phyloP scores from a whole-genome alignment of 139 green algal species.

The Nannochloris sp. region DNA sequence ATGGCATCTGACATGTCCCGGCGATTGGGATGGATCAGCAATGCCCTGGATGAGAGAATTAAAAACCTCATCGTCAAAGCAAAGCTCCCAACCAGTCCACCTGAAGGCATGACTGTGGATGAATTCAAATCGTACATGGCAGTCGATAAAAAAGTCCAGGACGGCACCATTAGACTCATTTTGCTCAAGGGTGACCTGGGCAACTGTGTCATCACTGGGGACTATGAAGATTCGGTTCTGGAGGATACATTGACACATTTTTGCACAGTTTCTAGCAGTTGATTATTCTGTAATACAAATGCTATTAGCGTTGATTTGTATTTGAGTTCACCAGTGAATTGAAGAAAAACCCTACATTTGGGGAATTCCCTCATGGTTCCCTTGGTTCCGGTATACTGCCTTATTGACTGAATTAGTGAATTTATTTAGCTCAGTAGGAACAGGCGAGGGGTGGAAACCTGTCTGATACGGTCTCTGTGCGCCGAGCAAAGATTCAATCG shows the following conservation, averaged over 20 bases:
- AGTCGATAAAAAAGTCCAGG: constrained; percentile 94
- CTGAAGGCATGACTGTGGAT: constrained; percentile 60
- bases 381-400: too few relatives aligned
- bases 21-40: constrained; percentile 89
- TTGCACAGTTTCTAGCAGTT: constrained; percentile 28
- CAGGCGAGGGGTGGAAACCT: too few relatives aligned
- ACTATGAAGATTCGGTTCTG: constrained; percentile 78
- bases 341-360: too few relatives aligned
- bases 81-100: constrained; percentile 59
- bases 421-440: too few relatives aligned
- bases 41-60: constrained; percentile 53
- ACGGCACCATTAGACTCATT: constrained; percentile 86
- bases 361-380: too few relatives aligned
- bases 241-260: constrained; percentile 77
- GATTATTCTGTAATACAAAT: not conserved
- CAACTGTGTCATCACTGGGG: constrained; percentile 85
- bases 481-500: too few relatives aligned
- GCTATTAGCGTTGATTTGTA: too few relatives aligned
- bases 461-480: too few relatives aligned
- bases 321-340: too few relatives aligned
- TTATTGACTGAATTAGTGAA: too few relatives aligned
- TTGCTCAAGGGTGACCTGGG: constrained; percentile 88
- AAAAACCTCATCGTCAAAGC: constrained; percentile 50
- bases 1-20: constrained; percentile 94
- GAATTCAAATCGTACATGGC: constrained; percentile 87